Evolutionary conservation across 148 eudicot genomes (phyloP).

Genomic region (Camellia lanceoleosa): DNA sequence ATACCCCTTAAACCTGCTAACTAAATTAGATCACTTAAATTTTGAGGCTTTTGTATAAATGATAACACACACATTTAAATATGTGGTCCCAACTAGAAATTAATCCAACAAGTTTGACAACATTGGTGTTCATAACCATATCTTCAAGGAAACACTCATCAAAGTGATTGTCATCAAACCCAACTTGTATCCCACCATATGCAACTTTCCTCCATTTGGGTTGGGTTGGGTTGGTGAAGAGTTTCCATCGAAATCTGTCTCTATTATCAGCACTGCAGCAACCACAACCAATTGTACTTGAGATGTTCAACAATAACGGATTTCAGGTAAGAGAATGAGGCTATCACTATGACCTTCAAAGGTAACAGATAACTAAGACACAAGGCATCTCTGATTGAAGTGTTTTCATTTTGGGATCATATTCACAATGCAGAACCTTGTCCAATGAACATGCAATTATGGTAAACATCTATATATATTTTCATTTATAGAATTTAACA

Average conservation of each 20-base stretch:
- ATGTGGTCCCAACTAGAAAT: too few relatives aligned
- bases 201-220: constrained; percentile 92
- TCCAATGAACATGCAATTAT: not conserved
- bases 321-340: not conserved
- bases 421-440: constrained; percentile 3
- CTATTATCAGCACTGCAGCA: constrained; percentile 23
- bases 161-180: constrained; percentile 84
- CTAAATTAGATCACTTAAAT: too few relatives aligned
- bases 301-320: not conserved
- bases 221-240: constrained; percentile 24
- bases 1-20: too few relatives aligned
- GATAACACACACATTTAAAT: too few relatives aligned
- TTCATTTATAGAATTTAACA: not conserved
- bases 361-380: not conserved
- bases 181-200: constrained; percentile 97
- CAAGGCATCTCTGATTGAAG: not conserved
- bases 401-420: not conserved
- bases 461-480: not conserved
- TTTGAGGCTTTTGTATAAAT: too few relatives aligned
- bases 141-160: constrained; percentile 87
- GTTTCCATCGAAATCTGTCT: constrained; percentile 15
- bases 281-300: not conserved
- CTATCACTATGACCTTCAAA: not conserved
- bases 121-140: constrained; percentile 93
- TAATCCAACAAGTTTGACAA: too few relatives aligned